Percentiles rank a stretch among this genome's conserved stretches.
Conservation (phyloP, 495 filamentous ascomycete species). For the Diplogelasinospora grovesii region DNA sequence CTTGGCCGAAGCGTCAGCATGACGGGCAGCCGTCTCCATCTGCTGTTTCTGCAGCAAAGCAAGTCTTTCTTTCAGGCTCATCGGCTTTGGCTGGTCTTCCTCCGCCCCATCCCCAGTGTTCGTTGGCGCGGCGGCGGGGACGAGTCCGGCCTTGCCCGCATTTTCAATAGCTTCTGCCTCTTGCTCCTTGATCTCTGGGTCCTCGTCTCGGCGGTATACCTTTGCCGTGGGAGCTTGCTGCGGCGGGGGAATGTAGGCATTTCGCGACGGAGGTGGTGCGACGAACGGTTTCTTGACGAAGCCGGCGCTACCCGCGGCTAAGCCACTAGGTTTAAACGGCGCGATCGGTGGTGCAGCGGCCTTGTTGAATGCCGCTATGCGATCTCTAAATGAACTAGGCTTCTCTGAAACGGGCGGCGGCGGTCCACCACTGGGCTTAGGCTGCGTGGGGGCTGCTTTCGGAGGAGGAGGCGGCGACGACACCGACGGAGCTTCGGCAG, state of each 20-base stretch:
- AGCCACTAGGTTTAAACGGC: conserved; percentile 73
- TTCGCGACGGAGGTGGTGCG: conserved; percentile 85
- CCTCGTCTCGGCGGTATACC: conserved; percentile 81
- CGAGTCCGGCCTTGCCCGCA: conserved; percentile 53
- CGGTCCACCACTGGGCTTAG: conserved; percentile 40
- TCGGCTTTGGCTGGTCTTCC: conserved; percentile 79
- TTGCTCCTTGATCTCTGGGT: conserved; percentile 69
- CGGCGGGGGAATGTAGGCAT: conserved; percentile 79
- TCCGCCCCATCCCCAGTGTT: conserved; percentile 44
- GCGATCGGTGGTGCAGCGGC: conserved; percentile 74
- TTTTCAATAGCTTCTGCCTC: conserved; percentile 50
- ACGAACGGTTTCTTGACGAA: conserved; percentile 99
- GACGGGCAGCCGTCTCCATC: conserved; percentile 72
- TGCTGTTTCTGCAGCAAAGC: conserved; percentile 92
- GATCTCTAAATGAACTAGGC: conserved; percentile 87
- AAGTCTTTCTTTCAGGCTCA: conserved; percentile 89
- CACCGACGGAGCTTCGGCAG: conserved; percentile 15
- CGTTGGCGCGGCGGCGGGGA: conserved; percentile 30
- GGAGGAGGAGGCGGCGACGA: conserved; percentile 24
- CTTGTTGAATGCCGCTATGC: conserved; percentile 96
- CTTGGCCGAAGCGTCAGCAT: conserved; percentile 70
- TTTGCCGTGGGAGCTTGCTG: conserved; percentile 57
- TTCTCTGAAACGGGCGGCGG: conserved; percentile 74
- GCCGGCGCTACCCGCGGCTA: conserved; percentile 50
- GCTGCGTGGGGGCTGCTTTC: conserved; percentile 15